These are phyloP conservation scores for Sporobolomyces roseus DNA, from an alignment of 768 basidiomycete species.

Conservation along the genomic window DNA sequence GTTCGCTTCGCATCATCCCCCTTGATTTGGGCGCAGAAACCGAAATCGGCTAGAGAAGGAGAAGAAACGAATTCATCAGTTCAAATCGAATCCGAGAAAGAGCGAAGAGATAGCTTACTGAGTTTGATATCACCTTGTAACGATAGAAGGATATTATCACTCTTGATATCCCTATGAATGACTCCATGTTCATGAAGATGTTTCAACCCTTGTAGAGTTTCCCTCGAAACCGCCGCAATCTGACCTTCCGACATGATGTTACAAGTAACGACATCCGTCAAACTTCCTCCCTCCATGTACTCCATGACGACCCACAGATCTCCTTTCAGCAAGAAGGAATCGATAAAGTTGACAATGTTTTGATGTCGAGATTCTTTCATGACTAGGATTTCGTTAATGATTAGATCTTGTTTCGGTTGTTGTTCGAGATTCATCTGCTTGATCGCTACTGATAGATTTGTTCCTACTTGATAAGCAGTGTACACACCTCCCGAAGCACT, in stretches of 20 bases:
- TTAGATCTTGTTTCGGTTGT: conserved; percentile 98
- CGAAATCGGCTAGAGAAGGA: conserved; percentile 65
- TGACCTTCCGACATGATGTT: conserved; percentile 98
- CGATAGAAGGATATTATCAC: conserved; percentile 89
- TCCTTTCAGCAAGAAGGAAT: conserved; percentile 95
- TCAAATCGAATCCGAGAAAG: background rate
- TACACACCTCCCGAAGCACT: conserved; percentile 97
- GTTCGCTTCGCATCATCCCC: conserved; percentile 79
- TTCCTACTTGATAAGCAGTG: conserved; percentile 95
- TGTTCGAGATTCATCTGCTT: conserved; percentile 99
- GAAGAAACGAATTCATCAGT: background rate
- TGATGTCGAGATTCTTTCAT: conserved; percentile 83
- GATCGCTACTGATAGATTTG: conserved; percentile 90
- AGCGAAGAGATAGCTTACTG: conserved; percentile 59
- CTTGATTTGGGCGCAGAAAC: conserved; percentile 84
- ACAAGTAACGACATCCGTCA: conserved; percentile 92
- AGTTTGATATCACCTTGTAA: conserved; percentile 95
- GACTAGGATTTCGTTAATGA: conserved; percentile 99
- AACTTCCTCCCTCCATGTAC: conserved; percentile 55
- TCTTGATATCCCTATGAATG: conserved; percentile 99
- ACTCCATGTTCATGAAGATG: conserved; percentile 94
- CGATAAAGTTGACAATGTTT: conserved; percentile 99
- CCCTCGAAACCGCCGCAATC: conserved; percentile 91
- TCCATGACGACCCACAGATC: conserved; percentile 99
- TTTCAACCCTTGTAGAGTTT: conserved; percentile 86